Percentiles rank a stretch among this genome's conserved stretches.
phyloP scores from a whole-genome alignment of 345 rosid species.

The Populus deltoides region DNA sequence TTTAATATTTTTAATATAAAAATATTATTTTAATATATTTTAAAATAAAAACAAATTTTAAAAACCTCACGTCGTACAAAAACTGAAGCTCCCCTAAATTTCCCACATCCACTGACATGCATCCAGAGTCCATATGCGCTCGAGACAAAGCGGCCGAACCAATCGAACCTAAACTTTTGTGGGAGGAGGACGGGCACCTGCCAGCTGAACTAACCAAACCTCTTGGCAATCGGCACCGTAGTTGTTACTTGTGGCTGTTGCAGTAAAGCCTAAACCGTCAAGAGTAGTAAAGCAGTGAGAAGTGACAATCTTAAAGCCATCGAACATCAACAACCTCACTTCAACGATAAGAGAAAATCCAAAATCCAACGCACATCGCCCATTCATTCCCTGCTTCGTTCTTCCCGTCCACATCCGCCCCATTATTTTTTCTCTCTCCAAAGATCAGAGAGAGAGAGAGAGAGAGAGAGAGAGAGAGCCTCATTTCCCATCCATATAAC shows the following conservation, averaged over 20 bases:
- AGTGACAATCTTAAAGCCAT: constrained; percentile 8
- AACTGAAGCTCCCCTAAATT: too few species aligned
- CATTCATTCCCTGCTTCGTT: constrained; percentile 28
- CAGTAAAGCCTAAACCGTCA: not conserved
- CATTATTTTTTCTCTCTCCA: not conserved
- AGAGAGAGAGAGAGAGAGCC: not conserved
- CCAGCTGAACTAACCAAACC: not conserved
- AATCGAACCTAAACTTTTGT: not conserved
- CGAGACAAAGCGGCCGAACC: not conserved
- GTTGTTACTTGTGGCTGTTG: not conserved
- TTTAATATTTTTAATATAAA: too few species aligned
- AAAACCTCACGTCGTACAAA: too few species aligned
- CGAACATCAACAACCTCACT: constrained; percentile 54
- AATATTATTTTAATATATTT: too few species aligned
- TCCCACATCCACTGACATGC: too few species aligned
- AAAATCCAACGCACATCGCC: constrained; percentile 19
- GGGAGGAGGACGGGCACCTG: not conserved
- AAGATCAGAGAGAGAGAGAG: not conserved
- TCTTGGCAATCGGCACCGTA: not conserved
- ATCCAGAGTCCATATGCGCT: not conserved
- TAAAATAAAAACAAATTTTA: too few species aligned
- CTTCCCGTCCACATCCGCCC: constrained; percentile 42
- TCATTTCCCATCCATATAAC: constrained; percentile 1
- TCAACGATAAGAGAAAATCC: constrained; percentile 59
- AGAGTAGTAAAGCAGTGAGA: not conserved